phyloP scores from a whole-genome alignment of 2,329 filamentous ascomycete genomes.

The Diaporthe sp. region DNA sequence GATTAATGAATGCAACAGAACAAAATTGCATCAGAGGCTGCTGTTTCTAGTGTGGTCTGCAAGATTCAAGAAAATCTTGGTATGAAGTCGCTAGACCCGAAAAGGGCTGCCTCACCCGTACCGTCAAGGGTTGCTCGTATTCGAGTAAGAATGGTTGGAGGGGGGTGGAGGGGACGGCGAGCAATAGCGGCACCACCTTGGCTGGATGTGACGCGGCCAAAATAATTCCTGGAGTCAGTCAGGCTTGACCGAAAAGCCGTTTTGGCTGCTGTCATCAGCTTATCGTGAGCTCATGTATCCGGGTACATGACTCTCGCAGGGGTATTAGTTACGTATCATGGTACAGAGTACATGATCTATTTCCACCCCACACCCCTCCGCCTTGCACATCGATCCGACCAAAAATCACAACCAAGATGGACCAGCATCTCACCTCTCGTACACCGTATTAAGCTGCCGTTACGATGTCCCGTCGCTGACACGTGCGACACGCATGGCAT shows the following conservation, averaged over 20 bases:
- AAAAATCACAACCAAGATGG: background rate
- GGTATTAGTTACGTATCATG: rapidly evolving
- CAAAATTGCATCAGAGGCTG: constrained; percentile 9
- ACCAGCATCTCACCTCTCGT: background rate
- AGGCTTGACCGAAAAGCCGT: background rate
- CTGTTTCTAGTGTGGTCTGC: background rate
- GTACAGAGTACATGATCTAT: background rate
- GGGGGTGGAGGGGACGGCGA: background rate
- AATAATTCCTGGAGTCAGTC: background rate
- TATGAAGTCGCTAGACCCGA: background rate
- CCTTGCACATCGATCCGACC: background rate
- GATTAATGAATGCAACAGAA: background rate
- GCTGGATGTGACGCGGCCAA: constrained; percentile 4
- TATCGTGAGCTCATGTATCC: background rate
- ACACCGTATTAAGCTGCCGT: background rate
- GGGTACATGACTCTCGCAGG: background rate
- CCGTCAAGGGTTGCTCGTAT: constrained; percentile 24
- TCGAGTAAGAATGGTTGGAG: constrained; percentile 13
- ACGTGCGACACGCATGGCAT: constrained; percentile 8
- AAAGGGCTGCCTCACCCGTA: constrained; percentile 10
- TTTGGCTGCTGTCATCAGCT: background rate
- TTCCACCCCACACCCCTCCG: background rate
- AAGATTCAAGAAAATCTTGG: constrained; percentile 18
- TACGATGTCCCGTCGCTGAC: background rate
- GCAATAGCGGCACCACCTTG: background rate